Evolutionary conservation across 2,329 filamentous ascomycete genomes (phyloP), one percentile per base, ranked within the genome.

Genomic region (Escovopsis sp.): DNA sequence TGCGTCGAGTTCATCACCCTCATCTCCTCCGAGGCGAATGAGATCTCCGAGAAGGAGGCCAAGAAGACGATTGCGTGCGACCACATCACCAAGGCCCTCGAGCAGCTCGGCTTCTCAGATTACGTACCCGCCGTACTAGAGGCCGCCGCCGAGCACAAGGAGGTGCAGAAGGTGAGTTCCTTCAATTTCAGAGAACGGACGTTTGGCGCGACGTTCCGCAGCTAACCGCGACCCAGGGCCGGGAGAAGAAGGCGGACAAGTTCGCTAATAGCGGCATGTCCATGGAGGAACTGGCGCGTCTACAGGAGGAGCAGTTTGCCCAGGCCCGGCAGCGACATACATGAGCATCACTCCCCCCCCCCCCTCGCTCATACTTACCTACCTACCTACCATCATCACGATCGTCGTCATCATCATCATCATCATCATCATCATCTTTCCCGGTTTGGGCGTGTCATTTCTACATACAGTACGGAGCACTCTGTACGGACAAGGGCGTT

Each of bases 31-130:
- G 89, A 98, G 66, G 91, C 91, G 47, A 98, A 98, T 63, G 91
- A 98, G 55, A 98, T 98, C 49, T 93, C 88, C 11, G 91, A 98
- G 61, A 94, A 94, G 63, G 91, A 98, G 57, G 86, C 88, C 39
- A 98, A 98, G 70, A 98, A 98, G 73, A 98, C 91, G 4, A 98
- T 98, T 53, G 89, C 89, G 11, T 94, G 86, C 61, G 91, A 98
- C 55, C 91, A 98, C 66, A 93, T 98, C 53, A 93, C 89, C 56
- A 89, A 89, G 57, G 91, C 91, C 1, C 73, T 98, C 35, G 84
- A 89, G 53, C 84, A 94, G 54, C 75, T 98, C 15, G 91, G 89
- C 2, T 98, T 96, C 60, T 74, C 79, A 9, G 87, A 94, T 52
- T 98, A 96, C 57, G 84, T 98, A 7, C 77, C 81, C 13, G 84